Conservation (phyloP, 768 basidiomycete genomes). For the Tremella mesenterica region DNA sequence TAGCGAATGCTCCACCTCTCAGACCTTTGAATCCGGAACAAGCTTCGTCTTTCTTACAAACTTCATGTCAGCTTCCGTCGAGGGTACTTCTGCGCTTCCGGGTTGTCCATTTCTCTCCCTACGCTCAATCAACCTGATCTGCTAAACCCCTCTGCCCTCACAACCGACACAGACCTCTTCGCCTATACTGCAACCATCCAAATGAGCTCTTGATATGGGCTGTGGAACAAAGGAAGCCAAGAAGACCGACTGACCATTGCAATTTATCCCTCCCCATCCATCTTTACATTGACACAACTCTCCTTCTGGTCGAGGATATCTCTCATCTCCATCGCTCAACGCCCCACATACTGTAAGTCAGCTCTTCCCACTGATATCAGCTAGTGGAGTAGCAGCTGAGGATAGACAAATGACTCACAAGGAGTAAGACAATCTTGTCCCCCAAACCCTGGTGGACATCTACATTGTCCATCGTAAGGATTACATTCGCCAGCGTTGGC, state of each 20-base stretch:
- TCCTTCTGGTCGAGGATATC: conserved; percentile 67
- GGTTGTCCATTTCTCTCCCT: too few relatives aligned
- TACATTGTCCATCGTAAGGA: conserved; percentile 86
- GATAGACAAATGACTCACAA: conserved; percentile 52
- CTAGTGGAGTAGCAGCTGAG: neutral
- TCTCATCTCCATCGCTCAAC: conserved; percentile 76
- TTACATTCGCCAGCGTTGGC: conserved; percentile 88
- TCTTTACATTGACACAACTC: conserved; percentile 80
- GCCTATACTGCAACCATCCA: too few relatives aligned
- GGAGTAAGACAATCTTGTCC: conserved; percentile 90
- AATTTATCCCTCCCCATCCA: conserved; percentile 93
- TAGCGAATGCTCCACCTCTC: conserved; percentile 52
- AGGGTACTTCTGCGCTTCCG: neutral
- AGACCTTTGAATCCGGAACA: conserved; percentile 60
- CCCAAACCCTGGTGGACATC: conserved; percentile 95
- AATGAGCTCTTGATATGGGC: too few relatives aligned
- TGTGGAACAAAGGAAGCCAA: too few relatives aligned
- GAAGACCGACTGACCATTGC: conserved; percentile 71
- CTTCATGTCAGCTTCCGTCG: conserved; percentile 46
- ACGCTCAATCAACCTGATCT: too few relatives aligned
- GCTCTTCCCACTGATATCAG: neutral
- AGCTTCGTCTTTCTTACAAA: conserved; percentile 72
- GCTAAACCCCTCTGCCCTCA: too few relatives aligned
- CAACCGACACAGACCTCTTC: too few relatives aligned
- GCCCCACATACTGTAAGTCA: conserved; percentile 73